phyloP scores from a whole-genome alignment of 1,139 yeast species.

The Lodderomyces parapsilosis region DNA sequence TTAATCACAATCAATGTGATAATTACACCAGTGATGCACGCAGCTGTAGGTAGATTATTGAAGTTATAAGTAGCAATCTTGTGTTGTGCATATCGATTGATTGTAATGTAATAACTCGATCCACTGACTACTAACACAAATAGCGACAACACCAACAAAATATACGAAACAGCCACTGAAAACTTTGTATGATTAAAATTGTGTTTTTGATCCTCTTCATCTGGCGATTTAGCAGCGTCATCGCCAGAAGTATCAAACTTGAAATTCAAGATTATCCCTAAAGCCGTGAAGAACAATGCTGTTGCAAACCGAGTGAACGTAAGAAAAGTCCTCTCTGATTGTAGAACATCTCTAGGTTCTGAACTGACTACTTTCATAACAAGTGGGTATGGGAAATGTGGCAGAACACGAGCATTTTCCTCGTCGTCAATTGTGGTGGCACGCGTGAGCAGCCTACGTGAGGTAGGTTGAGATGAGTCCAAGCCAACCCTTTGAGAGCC shows the following conservation, averaged over 20 bases:
- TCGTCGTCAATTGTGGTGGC: not conserved
- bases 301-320: constrained; percentile 53
- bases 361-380: constrained; percentile 46
- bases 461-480: not conserved
- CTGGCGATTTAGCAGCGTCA: not conserved
- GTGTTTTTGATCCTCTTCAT: constrained; percentile 10
- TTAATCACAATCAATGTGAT: constrained; percentile 47
- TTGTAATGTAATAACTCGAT: constrained; percentile 45
- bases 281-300: constrained; percentile 49
- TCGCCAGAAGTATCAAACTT: constrained; percentile 35
- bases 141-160: constrained; percentile 42
- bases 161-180: constrained; percentile 35
- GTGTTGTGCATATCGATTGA: constrained; percentile 44
- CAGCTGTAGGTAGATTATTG: constrained; percentile 37
- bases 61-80: constrained; percentile 41
- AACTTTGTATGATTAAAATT: constrained; percentile 19
- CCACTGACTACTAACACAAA: constrained; percentile 41
- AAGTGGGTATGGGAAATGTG: constrained; percentile 21
- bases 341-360: constrained; percentile 62
- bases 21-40: constrained; percentile 34
- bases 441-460: constrained; percentile 2
- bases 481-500: not conserved
- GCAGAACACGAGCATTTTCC: constrained; percentile 2
- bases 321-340: constrained; percentile 58
- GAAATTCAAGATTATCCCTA: constrained; percentile 53